phyloP scores from a whole-genome alignment of 768 basidiomycete species.

The Podaxis mareebaensis region DNA sequence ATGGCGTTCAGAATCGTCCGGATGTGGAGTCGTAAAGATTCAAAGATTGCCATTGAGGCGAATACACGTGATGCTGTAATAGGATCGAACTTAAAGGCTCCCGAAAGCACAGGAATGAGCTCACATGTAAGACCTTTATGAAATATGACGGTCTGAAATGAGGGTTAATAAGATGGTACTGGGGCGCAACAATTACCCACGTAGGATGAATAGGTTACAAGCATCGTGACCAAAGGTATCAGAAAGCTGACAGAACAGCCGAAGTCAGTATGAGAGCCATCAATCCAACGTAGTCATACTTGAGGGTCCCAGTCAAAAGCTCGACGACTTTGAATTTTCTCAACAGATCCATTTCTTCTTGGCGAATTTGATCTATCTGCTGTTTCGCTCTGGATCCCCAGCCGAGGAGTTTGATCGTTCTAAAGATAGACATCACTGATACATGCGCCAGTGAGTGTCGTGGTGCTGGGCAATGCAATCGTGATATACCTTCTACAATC shows the following conservation, averaged over 20 bases:
- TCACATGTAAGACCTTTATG: slow-evolving; percentile 35
- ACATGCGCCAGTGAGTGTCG: not conserved
- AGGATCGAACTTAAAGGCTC: not conserved
- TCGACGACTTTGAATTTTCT: slow-evolving; percentile 53
- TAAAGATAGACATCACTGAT: slow-evolving; percentile 27
- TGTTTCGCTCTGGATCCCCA: slow-evolving; percentile 60
- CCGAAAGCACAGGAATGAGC: not conserved
- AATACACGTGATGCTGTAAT: not conserved
- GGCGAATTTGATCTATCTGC: slow-evolving; percentile 55
- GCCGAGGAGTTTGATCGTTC: slow-evolving; percentile 74
- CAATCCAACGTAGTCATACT: not conserved
- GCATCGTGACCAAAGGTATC: slow-evolving; percentile 66
- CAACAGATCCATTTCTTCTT: slow-evolving; percentile 40
- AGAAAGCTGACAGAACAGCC: slow-evolving; percentile 40
- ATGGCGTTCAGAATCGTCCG: slow-evolving; percentile 34
- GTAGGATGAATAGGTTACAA: slow-evolving; percentile 62
- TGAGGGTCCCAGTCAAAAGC: slow-evolving; percentile 32
- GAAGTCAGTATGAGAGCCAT: too few species aligned
- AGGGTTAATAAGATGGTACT: not conserved
- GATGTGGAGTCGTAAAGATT: slow-evolving; percentile 56
- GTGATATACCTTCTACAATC: slow-evolving; percentile 55
- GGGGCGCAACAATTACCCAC: slow-evolving; percentile 8
- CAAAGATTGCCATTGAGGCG: slow-evolving; percentile 47
- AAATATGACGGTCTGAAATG: slow-evolving; percentile 34
- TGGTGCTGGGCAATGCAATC: not conserved